phyloP scores from a whole-genome alignment of 78 protist species.

The Dictyostelium intermedium region DNA sequence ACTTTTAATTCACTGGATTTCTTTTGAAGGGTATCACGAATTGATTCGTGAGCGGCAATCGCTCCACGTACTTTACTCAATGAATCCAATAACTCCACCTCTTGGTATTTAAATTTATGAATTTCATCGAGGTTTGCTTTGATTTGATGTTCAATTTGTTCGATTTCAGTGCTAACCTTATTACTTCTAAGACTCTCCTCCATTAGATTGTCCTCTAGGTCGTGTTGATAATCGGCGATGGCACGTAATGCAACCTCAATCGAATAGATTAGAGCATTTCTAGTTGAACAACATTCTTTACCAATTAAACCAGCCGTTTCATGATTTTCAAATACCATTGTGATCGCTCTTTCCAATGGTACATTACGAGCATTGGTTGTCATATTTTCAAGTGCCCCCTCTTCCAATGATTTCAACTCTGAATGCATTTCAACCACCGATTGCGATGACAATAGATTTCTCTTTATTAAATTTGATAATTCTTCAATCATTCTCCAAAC shows the following conservation, averaged over 20 bases:
- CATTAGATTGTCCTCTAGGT: background rate
- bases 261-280: constrained; percentile 25
- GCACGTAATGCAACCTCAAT: constrained; percentile 28
- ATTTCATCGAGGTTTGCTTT: background rate
- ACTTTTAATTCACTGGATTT: constrained; percentile 23
- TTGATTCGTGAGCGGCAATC: background rate
- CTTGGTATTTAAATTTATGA: constrained; percentile 49
- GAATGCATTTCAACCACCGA: constrained; percentile 27
- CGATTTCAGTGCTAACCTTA: background rate
- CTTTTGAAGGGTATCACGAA: constrained; percentile 36
- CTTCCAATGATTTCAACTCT: constrained; percentile 23
- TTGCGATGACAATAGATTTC: constrained; percentile 36
- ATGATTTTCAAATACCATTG: constrained; percentile 59
- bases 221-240: constrained; percentile 18
- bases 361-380: constrained; percentile 8
- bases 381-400: background rate
- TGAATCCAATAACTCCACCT: background rate
- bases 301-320: constrained; percentile 25
- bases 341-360: constrained; percentile 32
- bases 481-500: constrained; percentile 75
- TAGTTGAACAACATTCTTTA: constrained; percentile 32
- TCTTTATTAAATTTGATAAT: background rate
- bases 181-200: background rate
- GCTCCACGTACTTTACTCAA: constrained; percentile 18
- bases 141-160: constrained; percentile 21